A percentile compares a stretch with the other conserved stretches of the same genome.
phyloP scores from a whole-genome alignment of 805 yeast species.

The Hanseniaspora guilliermondii region DNA sequence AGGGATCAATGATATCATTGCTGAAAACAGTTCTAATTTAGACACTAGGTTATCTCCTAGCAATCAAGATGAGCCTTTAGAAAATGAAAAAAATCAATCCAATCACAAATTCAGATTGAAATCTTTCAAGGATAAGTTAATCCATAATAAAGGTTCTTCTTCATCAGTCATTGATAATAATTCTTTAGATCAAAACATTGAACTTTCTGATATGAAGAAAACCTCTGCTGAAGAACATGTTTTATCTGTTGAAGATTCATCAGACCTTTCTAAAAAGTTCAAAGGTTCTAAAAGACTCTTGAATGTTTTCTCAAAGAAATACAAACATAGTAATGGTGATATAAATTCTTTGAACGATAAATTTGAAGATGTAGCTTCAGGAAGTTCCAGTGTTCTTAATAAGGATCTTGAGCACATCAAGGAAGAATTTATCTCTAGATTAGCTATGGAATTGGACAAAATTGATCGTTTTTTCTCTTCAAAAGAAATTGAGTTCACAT shows the following conservation, averaged over 20 bases:
- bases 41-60: background rate
- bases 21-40: constrained; percentile 10
- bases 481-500: constrained; percentile 37
- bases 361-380: background rate
- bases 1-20: constrained; percentile 10
- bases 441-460: constrained; percentile 38
- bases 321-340: background rate
- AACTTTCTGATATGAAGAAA: constrained; percentile 19
- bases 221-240: background rate
- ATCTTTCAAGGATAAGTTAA: background rate
- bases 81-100: background rate
- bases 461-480: constrained; percentile 40
- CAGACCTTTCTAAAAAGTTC: background rate
- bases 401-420: constrained; percentile 23
- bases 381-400: background rate
- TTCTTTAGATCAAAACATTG: constrained; percentile 19
- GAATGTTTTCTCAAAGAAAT: constrained; percentile 1
- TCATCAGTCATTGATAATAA: background rate
- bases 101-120: background rate
- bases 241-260: background rate
- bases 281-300: background rate
- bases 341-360: background rate
- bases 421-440: constrained; percentile 35
- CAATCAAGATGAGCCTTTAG: background rate
- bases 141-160: background rate